These are phyloP conservation scores for Ustilago vetiveriae DNA, from an alignment of 1,284 basidiomycete species.

Conservation along the genomic window DNA sequence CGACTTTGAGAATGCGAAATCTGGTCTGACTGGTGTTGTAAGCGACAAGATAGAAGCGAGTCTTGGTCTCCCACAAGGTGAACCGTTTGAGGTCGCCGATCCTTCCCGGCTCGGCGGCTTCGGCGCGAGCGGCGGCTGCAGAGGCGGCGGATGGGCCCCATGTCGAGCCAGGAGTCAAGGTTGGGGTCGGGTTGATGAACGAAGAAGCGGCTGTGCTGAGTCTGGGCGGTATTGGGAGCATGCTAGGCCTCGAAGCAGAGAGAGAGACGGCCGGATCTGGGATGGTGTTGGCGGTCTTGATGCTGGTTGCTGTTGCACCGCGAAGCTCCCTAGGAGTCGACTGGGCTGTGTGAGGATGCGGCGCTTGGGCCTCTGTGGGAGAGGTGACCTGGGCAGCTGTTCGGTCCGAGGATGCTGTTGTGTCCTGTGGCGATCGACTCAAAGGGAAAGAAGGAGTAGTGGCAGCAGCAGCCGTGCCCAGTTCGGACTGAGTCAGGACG, in stretches of 20 bases:
- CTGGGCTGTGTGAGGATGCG: background rate
- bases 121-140: conserved; percentile 41
- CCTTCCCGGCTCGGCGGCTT: conserved; percentile 45
- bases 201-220: conserved; percentile 44
- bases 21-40: conserved; percentile 62
- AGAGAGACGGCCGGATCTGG: conserved; percentile 44
- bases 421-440: conserved; percentile 1
- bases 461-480: background rate
- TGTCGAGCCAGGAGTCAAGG: conserved; percentile 43
- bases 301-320: conserved; percentile 10
- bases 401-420: background rate
- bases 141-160: conserved; percentile 44
- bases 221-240: conserved; percentile 39
- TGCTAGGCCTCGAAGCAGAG: conserved; percentile 32
- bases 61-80: conserved; percentile 64
- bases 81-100: conserved; percentile 61
- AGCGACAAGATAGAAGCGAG: conserved; percentile 64
- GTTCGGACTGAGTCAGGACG: background rate
- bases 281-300: conserved; percentile 41
- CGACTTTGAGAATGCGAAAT: conserved; percentile 63
- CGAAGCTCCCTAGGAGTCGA: conserved; percentile 28
- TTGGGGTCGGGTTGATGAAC: conserved; percentile 41
- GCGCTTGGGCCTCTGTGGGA: conserved; percentile 1
- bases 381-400: background rate
- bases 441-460: background rate